These are phyloP conservation scores for Elsinoe ampelina DNA, from an alignment of 2,329 filamentous ascomycete species.

Conservation along the genomic window DNA sequence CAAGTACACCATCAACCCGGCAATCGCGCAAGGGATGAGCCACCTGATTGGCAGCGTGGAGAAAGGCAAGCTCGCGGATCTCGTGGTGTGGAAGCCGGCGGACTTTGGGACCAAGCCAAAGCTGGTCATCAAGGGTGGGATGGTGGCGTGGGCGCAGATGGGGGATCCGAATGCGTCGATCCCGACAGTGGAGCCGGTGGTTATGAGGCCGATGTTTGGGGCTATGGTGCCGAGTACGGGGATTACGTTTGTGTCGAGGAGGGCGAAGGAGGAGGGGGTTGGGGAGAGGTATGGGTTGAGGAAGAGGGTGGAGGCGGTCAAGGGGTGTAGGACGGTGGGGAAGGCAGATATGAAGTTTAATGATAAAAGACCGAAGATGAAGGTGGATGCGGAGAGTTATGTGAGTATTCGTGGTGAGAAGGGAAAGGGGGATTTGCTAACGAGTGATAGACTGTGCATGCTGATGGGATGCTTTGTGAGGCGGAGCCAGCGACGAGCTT, in stretches of 20 bases:
- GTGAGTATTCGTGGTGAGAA: conserved; percentile 30
- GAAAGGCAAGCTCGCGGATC: conserved; percentile 78
- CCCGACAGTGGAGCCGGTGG: conserved; percentile 75
- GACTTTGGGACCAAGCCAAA: conserved; percentile 82
- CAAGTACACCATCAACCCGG: conserved; percentile 95
- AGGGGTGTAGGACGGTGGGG: conserved; percentile 60
- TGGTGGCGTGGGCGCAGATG: conserved; percentile 79
- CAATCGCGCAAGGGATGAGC: conserved; percentile 79
- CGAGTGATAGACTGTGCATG: conserved; percentile 55
- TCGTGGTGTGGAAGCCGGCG: conserved; percentile 77
- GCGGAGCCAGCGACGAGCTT: conserved; percentile 63
- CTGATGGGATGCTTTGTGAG: conserved; percentile 64
- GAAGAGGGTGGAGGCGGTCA: conserved; percentile 74
- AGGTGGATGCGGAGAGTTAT: conserved; percentile 85
- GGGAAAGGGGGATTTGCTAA: conserved; percentile 17
- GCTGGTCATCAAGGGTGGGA: conserved; percentile 74
- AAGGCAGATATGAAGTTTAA: conserved; percentile 92
- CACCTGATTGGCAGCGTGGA: conserved; percentile 83
- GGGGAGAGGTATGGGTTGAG: conserved; percentile 64
- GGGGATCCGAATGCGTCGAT: conserved; percentile 54
- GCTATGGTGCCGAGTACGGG: conserved; percentile 61
- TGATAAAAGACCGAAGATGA: conserved; percentile 73
- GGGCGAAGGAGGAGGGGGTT: conserved; percentile 57
- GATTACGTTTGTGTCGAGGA: conserved; percentile 74
- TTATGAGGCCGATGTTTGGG: conserved; percentile 80